phyloP scores from a whole-genome alignment of 306 rosid species.

The Erythrophleum fordii region DNA sequence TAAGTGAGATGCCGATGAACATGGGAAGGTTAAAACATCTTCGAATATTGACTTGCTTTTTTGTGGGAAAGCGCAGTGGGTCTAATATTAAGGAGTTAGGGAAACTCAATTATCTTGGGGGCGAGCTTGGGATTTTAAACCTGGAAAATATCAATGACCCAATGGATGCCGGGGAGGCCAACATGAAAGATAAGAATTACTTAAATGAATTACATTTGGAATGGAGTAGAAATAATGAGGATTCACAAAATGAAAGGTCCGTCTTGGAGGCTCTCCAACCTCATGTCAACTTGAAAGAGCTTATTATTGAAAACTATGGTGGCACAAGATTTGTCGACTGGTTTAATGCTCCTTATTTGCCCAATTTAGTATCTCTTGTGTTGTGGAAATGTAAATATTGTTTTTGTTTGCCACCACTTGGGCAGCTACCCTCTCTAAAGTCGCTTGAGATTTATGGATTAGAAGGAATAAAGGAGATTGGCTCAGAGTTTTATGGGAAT shows the following conservation, averaged over 20 bases:
- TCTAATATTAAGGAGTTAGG: not conserved
- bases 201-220: not conserved
- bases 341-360: not conserved
- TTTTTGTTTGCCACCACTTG: not conserved
- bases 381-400: not conserved
- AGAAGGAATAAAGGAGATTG: not conserved
- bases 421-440: not conserved
- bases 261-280: not conserved
- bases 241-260: not conserved
- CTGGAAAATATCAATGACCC: not conserved
- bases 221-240: not conserved
- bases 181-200: not conserved
- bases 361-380: not conserved
- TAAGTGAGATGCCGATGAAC: not conserved
- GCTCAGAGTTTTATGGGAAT: not conserved
- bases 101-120: slow-evolving; percentile 18
- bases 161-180: not conserved
- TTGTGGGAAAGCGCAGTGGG: not conserved
- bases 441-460: not conserved
- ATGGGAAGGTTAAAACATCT: not conserved
- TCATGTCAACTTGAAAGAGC: not conserved
- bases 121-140: not conserved
- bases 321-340: slow-evolving; percentile 34
- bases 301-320: not conserved
- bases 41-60: not conserved